Conservation (phyloP, 2,329 filamentous ascomycete genomes). For the Aureobasidium uvarum region DNA sequence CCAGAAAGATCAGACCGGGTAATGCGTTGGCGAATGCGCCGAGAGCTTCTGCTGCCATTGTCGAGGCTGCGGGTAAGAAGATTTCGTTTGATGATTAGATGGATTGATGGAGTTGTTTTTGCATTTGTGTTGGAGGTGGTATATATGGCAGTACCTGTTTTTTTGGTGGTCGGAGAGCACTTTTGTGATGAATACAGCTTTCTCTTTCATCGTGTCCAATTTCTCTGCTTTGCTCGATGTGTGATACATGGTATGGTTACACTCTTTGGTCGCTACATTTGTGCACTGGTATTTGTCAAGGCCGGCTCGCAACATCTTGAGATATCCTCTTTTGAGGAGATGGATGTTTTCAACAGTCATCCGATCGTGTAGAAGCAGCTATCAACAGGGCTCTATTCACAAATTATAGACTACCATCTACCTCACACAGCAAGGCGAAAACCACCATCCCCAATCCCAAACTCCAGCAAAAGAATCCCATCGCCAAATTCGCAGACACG, state of each 20-base stretch:
- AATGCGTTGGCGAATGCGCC: conserved; percentile 49
- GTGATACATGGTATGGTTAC: neutral
- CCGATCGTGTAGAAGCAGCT: neutral
- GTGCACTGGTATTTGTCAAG: too few species aligned
- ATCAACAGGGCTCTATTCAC: neutral
- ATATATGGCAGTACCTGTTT: neutral
- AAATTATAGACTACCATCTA: neutral
- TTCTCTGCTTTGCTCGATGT: neutral
- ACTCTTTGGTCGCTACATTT: neutral
- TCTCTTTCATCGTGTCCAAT: neutral
- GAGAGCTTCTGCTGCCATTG: conserved; percentile 74
- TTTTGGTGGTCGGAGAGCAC: neutral
- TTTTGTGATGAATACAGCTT: neutral
- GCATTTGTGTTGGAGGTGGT: neutral
- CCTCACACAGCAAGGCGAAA: neutral
- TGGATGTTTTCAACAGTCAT: too few species aligned
- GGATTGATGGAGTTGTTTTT: neutral
- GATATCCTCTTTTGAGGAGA: too few species aligned
- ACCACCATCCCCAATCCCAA: neutral
- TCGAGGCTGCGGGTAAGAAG: conserved; percentile 76
- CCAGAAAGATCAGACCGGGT: conserved; percentile 46
- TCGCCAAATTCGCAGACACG: neutral
- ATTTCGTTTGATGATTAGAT: conserved; percentile 64
- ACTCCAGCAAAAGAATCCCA: neutral
- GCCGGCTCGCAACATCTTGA: too few species aligned